Evolutionary conservation across 2,329 filamentous ascomycete species (phyloP), one percentile per base, ranked within the genome.

Genomic region (Colletotrichum lupini): DNA sequence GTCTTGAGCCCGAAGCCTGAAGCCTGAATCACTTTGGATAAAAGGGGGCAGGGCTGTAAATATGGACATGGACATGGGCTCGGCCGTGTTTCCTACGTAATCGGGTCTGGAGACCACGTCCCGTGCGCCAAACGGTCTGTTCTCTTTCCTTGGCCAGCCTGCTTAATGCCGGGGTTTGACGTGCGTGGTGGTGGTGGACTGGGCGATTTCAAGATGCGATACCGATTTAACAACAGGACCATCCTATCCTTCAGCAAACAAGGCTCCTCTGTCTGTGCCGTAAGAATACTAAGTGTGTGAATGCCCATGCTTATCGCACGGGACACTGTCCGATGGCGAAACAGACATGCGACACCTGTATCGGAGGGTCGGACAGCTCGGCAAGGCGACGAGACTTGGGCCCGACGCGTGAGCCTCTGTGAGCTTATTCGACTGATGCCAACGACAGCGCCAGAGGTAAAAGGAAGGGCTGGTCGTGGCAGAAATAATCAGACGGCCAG

Each of bases 321-420:
- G 32, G 32, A 35, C 49, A 30, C 63, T 71, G 56, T 35, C 37
- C 67, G 71, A 71, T 73, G 35, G 67, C 61, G 49, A 73, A 32
- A 70, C 61, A 66, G 67, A 71, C 67, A 61, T 73, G 71, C 71
- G 60, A 60, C 71, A 70, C 32, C 67, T 73, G 71, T 73, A 73
- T 73, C 67, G 67, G 67, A 24, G 62, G 28, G 61, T 71, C 71
- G 71, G 71, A 66, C 71, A 60, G 22, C 28, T 73, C 71, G 71
- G 67, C 60, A 73, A 60, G 60, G 32, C 46, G 66, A 22, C 66
- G 59, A 49, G 70, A 63, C 52, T 26, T 55, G 24, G 24, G 14
- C 59, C 69, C 67, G 60, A 70, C 61, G 71, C 46, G 67, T 66
- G 56, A 58, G 49, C 56, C 49, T 70, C 57, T 57, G 32, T 16